phyloP scores from a whole-genome alignment of 2,329 filamentous ascomycete genomes.

The Xylariomycetidae sp. region DNA sequence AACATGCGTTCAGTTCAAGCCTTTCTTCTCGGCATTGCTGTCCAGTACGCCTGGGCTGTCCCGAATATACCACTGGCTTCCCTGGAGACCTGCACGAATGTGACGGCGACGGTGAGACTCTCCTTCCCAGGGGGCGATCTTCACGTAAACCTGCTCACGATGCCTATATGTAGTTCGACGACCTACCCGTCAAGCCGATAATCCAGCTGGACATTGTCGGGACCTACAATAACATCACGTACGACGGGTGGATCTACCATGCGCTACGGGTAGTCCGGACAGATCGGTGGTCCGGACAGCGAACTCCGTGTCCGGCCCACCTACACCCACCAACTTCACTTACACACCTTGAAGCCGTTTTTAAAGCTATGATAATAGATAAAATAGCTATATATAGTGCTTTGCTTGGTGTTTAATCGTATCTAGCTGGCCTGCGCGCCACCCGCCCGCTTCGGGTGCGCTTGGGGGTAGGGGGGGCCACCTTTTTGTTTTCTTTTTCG shows the following conservation, averaged over 20 bases:
- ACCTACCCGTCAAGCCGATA: background rate
- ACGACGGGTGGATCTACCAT: background rate
- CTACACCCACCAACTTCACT: background rate
- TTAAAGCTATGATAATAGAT: too few species aligned
- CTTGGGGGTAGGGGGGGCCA: too few species aligned
- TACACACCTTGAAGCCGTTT: background rate
- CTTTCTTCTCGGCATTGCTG: background rate
- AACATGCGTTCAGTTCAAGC: background rate
- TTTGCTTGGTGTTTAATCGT: too few species aligned
- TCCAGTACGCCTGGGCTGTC: background rate
- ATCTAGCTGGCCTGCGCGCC: too few species aligned
- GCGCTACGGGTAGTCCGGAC: too few species aligned
- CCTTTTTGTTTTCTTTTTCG: too few species aligned
- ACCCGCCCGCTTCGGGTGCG: too few species aligned
- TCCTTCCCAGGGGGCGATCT: background rate
- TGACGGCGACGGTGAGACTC: background rate
- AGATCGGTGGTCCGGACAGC: too few species aligned
- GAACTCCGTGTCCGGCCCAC: too few species aligned
- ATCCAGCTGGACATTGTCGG: background rate
- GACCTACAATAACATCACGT: background rate
- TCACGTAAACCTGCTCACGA: background rate
- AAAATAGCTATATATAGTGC: too few species aligned
- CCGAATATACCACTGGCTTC: background rate
- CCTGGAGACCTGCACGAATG: background rate
- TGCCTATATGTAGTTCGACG: background rate